Evolutionary conservation across 2,329 filamentous ascomycete species (phyloP), one percentile per base, ranked within the genome.

Genomic region (Colletotrichum sansevieriae): DNA sequence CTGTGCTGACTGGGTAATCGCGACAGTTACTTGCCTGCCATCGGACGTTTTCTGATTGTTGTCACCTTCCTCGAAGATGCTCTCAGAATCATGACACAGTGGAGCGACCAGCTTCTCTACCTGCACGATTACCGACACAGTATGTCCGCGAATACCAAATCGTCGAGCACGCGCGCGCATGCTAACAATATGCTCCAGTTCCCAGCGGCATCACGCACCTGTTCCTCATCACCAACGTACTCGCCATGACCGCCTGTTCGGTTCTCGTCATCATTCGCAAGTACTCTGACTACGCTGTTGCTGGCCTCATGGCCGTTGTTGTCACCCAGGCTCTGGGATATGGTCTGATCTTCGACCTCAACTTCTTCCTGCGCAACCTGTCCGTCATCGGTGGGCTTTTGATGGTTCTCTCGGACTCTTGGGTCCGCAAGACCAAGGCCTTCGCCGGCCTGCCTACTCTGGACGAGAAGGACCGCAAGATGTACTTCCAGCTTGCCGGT

Each of bases 381-480:
- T 97, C 94, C 73, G 96, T 99, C 76, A 95, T 98, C 85, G 96
- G 96, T 75, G 96, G 96, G 70, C 88, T 99, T 51, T 88, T 99
- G 75, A 98, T 99, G 96, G 96, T 99, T 20, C 87, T 99, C 55
- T 98, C 95, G 46, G 96, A 99, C 83, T 97, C 93, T 66, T 98
- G 95, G 94, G 94, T 98, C 72, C 92, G 95, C 83, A 98, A 98
- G 90, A 93, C 91, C 80, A 97, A 98, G 84, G 95, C 95, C 3
- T 97, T 97, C 71, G 96, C 96, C 55, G 96, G 96, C 55, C 88
- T 99, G 61, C 96, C 96, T 56, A 90, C 93, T 81, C 88, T 99
- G 61, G 96, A 98, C 79, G 96, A 99, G 87, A 98, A 98, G 90
- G 96, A 99, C 81, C 93, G 95, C 83, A 99, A 98, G 88, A 98